phyloP scores from a whole-genome alignment of 805 yeast species.

The Saccharomycopsis amapae region DNA sequence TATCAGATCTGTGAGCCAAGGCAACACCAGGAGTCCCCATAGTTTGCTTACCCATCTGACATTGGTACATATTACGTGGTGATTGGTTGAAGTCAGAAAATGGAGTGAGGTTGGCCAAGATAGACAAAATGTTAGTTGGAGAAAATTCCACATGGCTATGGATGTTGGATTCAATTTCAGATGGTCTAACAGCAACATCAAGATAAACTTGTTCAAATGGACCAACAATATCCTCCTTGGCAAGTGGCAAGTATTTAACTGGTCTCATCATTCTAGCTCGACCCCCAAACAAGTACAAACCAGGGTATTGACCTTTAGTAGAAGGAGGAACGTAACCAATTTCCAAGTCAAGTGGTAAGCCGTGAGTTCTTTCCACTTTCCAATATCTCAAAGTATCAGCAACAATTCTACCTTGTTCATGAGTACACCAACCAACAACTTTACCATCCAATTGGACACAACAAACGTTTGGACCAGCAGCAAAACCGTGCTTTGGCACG shows the following conservation, averaged over 20 bases:
- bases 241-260: slow-evolving; percentile 81
- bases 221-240: slow-evolving; percentile 80
- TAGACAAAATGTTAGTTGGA: slow-evolving; percentile 91
- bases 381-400: slow-evolving; percentile 88
- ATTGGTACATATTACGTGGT: slow-evolving; percentile 99
- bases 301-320: slow-evolving; percentile 93
- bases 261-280: slow-evolving; percentile 95
- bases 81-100: slow-evolving; percentile 98
- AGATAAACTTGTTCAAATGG: slow-evolving; percentile 98
- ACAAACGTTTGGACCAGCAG: slow-evolving; percentile 82
- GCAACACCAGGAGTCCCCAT: slow-evolving; percentile 99
- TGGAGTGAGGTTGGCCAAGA: slow-evolving; percentile 94
- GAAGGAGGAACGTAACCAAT: slow-evolving; percentile 97
- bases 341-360: slow-evolving; percentile 82
- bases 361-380: slow-evolving; percentile 78
- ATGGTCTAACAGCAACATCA: slow-evolving; percentile 92
- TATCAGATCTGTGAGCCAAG: slow-evolving; percentile 83
- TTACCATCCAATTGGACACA: slow-evolving; percentile 93
- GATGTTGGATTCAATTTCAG: slow-evolving; percentile 70
- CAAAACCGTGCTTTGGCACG: slow-evolving; percentile 66
- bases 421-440: slow-evolving; percentile 91
- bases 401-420: slow-evolving; percentile 74
- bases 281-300: slow-evolving; percentile 85
- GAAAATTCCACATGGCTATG: slow-evolving; percentile 93
- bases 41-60: slow-evolving; percentile 99